Percentiles rank a stretch among this genome's conserved stretches.
Evolutionary conservation across 2,329 filamentous ascomycete genomes (phyloP).

Genomic region (Stachybotrys chartarum): DNA sequence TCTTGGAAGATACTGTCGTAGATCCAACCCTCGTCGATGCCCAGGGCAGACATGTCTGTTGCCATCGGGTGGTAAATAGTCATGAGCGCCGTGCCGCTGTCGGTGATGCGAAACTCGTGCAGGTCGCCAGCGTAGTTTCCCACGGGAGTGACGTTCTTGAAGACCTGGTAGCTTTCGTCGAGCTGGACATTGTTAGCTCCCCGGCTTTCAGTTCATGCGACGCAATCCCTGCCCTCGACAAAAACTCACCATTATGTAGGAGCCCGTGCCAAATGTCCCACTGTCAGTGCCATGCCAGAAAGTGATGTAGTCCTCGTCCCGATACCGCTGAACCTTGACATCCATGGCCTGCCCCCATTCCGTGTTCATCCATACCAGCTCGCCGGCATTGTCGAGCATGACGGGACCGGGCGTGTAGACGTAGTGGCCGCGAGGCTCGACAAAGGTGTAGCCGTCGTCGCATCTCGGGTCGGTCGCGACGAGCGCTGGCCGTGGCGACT

Average conservation of each 20-base stretch:
- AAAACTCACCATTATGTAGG: constrained; percentile 35
- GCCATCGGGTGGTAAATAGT: constrained; percentile 24
- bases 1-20: constrained; percentile 23
- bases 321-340: constrained; percentile 10
- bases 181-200: constrained; percentile 12
- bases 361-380: constrained; percentile 37
- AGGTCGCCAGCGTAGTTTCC: constrained; percentile 15
- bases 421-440: constrained; percentile 29
- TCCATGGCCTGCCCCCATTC: constrained; percentile 18
- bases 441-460: constrained; percentile 27
- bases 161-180: constrained; percentile 19
- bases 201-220: constrained; percentile 1
- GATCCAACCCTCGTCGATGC: constrained; percentile 17
- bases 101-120: constrained; percentile 33
- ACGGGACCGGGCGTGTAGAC: constrained; percentile 29
- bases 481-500: constrained; percentile 23
- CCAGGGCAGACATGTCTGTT: constrained; percentile 15
- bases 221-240: background rate
- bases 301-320: constrained; percentile 8
- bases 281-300: constrained; percentile 33
- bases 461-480: constrained; percentile 23
- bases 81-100: constrained; percentile 31
- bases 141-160: constrained; percentile 15
- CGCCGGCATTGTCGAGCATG: constrained; percentile 34
- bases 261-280: constrained; percentile 37